Evolutionary conservation across 2,329 filamentous ascomycete species (phyloP).

Genomic region (Hypoxylon sp.): DNA sequence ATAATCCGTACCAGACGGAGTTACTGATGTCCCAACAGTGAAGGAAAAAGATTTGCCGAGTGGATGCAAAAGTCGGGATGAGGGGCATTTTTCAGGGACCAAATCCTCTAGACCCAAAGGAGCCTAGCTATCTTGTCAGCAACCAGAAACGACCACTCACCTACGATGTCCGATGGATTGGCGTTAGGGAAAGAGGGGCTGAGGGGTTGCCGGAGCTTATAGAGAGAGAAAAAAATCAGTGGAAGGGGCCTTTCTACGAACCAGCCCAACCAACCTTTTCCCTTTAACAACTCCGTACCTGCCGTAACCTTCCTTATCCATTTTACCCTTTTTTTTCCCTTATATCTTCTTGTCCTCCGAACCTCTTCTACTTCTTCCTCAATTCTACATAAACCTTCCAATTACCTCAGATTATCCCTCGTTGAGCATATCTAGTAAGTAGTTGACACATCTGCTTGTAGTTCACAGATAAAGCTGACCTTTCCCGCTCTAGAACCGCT

Average conservation of each 20-base stretch:
- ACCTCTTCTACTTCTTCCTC: slow-evolving; percentile 25
- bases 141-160: slow-evolving; percentile 37
- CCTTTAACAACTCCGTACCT: slow-evolving; percentile 23
- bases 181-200: slow-evolving; percentile 27
- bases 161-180: slow-evolving; percentile 44
- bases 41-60: slow-evolving; percentile 47
- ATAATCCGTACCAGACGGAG: slow-evolving; percentile 27
- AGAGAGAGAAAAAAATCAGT: slow-evolving; percentile 18
- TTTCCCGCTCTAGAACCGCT: slow-evolving; percentile 17
- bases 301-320: slow-evolving; percentile 13
- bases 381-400: slow-evolving; percentile 34
- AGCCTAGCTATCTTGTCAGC: slow-evolving; percentile 36
- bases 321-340: slow-evolving; percentile 39
- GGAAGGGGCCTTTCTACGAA: not conserved
- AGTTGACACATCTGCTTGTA: not conserved
- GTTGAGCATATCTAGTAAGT: slow-evolving; percentile 34
- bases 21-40: slow-evolving; percentile 30
- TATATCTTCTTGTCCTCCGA: slow-evolving; percentile 42
- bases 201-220: slow-evolving; percentile 39
- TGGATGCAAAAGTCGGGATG: slow-evolving; percentile 40
- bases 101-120: slow-evolving; percentile 41
- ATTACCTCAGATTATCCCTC: slow-evolving; percentile 19
- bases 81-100: slow-evolving; percentile 47
- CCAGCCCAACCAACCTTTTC: slow-evolving; percentile 16
- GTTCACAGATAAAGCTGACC: slow-evolving; percentile 17